phyloP scores from a whole-genome alignment of 139 green algal species.

The Haematococcus sp. region DNA sequence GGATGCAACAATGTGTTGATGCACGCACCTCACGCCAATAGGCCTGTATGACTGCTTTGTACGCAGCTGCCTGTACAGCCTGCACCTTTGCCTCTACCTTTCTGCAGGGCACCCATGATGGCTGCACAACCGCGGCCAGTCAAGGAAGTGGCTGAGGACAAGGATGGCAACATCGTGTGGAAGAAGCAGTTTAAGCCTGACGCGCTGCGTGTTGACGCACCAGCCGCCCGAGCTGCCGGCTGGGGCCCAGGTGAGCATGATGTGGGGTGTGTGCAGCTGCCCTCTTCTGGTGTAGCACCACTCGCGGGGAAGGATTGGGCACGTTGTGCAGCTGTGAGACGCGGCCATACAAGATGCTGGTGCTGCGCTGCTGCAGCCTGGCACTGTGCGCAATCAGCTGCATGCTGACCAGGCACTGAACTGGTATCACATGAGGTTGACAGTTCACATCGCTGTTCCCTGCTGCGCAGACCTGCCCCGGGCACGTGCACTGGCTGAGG shows the following conservation, averaged over 20 bases:
- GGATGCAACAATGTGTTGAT: too few species aligned
- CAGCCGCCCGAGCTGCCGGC: background rate
- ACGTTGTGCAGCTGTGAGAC: too few species aligned
- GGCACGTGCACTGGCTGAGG: conserved; percentile 9
- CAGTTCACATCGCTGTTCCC: background rate
- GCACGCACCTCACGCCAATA: too few species aligned
- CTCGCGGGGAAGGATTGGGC: background rate
- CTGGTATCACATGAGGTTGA: background rate
- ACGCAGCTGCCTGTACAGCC: too few species aligned
- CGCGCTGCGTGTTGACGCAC: background rate
- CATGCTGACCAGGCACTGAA: too few species aligned
- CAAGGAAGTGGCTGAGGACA: background rate
- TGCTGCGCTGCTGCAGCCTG: too few species aligned
- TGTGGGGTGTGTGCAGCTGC: background rate
- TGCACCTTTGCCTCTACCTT: too few species aligned
- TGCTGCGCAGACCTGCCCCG: conserved; percentile 1
- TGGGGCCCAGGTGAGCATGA: conserved; percentile 12
- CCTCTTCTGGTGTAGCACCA: background rate
- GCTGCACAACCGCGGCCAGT: conserved; percentile 16
- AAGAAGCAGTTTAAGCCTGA: background rate
- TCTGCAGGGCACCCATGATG: conserved; percentile 4
- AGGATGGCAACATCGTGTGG: background rate
- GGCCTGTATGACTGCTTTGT: too few species aligned
- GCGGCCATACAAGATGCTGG: too few species aligned
- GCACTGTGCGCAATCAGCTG: too few species aligned